phyloP scores from a whole-genome alignment of 139 green algal genomes.

The Parachlorella kessleri region DNA sequence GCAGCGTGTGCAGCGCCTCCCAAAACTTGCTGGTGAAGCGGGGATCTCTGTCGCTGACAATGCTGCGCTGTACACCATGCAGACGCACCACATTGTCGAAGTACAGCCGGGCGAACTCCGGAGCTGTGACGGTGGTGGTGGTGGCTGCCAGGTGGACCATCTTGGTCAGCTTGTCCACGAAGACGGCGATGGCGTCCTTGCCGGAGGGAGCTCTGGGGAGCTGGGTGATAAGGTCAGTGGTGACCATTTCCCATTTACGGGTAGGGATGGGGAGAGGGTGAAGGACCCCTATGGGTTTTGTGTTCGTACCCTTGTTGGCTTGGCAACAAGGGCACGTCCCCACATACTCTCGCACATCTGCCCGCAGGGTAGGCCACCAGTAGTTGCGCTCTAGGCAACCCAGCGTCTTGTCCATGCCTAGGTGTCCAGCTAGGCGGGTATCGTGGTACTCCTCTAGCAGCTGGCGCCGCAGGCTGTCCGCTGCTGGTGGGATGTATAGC shows the following conservation, averaged over 20 bases:
- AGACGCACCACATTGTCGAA: conserved; percentile 16
- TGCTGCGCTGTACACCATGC: conserved; percentile 15
- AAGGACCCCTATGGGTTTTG: conserved; percentile 2
- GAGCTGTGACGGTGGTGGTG: background rate
- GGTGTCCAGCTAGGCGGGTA: conserved; percentile 8
- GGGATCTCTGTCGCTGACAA: conserved; percentile 40
- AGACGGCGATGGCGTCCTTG: conserved; percentile 48
- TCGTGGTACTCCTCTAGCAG: conserved; percentile 22
- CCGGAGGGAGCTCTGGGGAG: conserved; percentile 16
- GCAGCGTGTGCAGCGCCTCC: background rate
- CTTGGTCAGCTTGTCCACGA: conserved; percentile 25
- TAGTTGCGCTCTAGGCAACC: background rate
- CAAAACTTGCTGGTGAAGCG: conserved; percentile 36
- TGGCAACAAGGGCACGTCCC: conserved; percentile 33
- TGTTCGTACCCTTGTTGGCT: conserved; percentile 25
- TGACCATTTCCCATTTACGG: conserved; percentile 19
- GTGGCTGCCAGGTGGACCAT: conserved; percentile 21
- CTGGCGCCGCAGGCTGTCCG: background rate
- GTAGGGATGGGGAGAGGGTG: conserved; percentile 29
- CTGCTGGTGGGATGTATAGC: conserved; percentile 11
- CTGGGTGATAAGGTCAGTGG: conserved; percentile 29
- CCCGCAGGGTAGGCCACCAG: conserved; percentile 30
- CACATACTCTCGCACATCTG: conserved; percentile 28
- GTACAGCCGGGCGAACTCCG: conserved; percentile 5
- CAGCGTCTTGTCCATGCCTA: conserved; percentile 7